Base-by-base conservation (phyloP, 1,284 basidiomycete genomes). In the Puccinia coronata region DNA sequence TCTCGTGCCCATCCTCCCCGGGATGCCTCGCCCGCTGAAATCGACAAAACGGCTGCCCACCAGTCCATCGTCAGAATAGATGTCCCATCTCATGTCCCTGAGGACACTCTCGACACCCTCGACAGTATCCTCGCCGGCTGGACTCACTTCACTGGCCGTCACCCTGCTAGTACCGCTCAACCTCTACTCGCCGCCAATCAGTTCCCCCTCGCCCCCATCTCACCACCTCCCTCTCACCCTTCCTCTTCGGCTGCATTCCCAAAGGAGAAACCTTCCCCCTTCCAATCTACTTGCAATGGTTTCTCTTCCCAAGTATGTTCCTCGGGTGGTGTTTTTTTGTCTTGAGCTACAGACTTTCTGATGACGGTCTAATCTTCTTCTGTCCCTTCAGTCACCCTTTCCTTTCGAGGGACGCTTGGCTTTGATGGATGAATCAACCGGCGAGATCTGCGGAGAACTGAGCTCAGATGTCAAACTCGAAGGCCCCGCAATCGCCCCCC, bases 341-440 rank as follows among this genome's bases (percentile, higher is more conserved):
- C 16, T 47, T 51, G 25, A 3, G 20, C 25, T 31, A 23, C 23
- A 25, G 51, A 20, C 16, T 9, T 49, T 25, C 57, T 16, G 25
- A 28, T 31, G 12, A 23, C 12, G n/a, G 55, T 57, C 20, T 6
- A 57, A 57, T 57, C 20, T 31, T 16, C 16, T 34, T 34, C 12
- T 34, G n/a, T n/a, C n/a, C n/a, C n/a, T n/a, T n/a, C 53, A 61
- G 55, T 34, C 34, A 55, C 47, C 41, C 18, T 70, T 55, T 41
- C 61, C 69, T 63, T 39, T 18, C 51, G n/a, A 80, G 57, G 78
- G 69, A 39, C 53, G 78, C 31, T 57, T 80, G 25, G 78, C 78
- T 34, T 43, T 80, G 41, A 72, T 80, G 51, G 78, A 80, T 65
- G 78, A 80, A 80, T 71, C 39, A 18, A 80, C 78, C 2, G 78